These are phyloP conservation scores for Boletus rufocinnamomeus DNA, from an alignment of 768 basidiomycete species.

Conservation along the genomic window DNA sequence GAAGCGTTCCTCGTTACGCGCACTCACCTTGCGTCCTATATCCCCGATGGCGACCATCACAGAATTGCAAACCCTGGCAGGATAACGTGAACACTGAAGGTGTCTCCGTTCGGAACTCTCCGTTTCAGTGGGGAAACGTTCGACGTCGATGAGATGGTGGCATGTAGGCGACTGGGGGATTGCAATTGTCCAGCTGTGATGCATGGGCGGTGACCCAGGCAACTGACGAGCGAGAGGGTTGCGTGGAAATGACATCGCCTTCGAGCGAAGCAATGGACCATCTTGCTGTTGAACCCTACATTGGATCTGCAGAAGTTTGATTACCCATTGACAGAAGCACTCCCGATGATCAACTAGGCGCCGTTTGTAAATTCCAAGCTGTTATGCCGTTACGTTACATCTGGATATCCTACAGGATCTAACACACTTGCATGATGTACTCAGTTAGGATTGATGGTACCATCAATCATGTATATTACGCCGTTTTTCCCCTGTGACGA, in stretches of 20 bases:
- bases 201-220: too few relatives aligned
- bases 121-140: too few relatives aligned
- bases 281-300: neutral
- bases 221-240: neutral
- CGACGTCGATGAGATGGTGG: too few relatives aligned
- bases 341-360: neutral
- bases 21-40: too few relatives aligned
- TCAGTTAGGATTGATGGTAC: slow-evolving; percentile 33
- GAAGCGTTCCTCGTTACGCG: too few relatives aligned
- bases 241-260: neutral
- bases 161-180: too few relatives aligned
- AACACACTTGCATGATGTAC: neutral
- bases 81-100: too few relatives aligned
- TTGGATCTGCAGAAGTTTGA: neutral
- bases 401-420: neutral
- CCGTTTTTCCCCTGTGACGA: slow-evolving; percentile 43
- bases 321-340: neutral
- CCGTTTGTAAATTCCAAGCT: neutral
- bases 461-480: slow-evolving; percentile 46
- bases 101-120: too few relatives aligned
- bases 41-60: too few relatives aligned
- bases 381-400: neutral
- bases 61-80: too few relatives aligned
- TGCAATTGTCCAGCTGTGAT: too few relatives aligned
- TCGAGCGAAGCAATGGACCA: neutral